Evolutionary conservation across 2,329 filamentous ascomycete genomes (phyloP).

Genomic region (Aureobasidium musti): DNA sequence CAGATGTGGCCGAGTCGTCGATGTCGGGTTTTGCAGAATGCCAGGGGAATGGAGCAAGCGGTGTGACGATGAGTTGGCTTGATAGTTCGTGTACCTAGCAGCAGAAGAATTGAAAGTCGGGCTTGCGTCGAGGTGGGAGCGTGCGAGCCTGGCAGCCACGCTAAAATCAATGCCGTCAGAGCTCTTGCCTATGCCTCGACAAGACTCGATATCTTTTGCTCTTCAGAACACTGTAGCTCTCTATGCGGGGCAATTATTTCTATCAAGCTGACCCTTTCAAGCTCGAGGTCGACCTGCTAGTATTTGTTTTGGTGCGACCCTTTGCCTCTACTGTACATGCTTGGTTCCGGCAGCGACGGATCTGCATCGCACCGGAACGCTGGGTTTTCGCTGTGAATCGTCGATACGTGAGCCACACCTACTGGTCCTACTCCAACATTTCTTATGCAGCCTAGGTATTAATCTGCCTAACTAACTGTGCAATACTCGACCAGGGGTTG

Average conservation of each 20-base stretch:
- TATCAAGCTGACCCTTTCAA: not conserved
- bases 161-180: not conserved
- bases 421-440: not conserved
- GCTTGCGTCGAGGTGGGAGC: not conserved
- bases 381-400: not conserved
- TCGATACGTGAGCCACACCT: not conserved
- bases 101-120: slow-evolving; percentile 15
- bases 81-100: slow-evolving; percentile 1
- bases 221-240: not conserved
- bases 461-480: not conserved
- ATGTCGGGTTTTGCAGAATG: not conserved
- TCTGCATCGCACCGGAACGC: slow-evolving; percentile 13
- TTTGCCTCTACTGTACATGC: not conserved
- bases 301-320: slow-evolving; percentile 15
- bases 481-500: not conserved
- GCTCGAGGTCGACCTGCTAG: not conserved
- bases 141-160: not conserved
- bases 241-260: not conserved
- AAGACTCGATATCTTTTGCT: not conserved
- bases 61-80: not conserved
- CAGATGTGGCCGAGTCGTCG: not conserved
- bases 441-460: not conserved
- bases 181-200: not conserved
- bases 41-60: slow-evolving; percentile 4
- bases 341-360: slow-evolving; percentile 5